These are phyloP conservation scores for Tricholoma flavovirens DNA, from an alignment of 768 basidiomycete genomes.

Conservation along the genomic window DNA sequence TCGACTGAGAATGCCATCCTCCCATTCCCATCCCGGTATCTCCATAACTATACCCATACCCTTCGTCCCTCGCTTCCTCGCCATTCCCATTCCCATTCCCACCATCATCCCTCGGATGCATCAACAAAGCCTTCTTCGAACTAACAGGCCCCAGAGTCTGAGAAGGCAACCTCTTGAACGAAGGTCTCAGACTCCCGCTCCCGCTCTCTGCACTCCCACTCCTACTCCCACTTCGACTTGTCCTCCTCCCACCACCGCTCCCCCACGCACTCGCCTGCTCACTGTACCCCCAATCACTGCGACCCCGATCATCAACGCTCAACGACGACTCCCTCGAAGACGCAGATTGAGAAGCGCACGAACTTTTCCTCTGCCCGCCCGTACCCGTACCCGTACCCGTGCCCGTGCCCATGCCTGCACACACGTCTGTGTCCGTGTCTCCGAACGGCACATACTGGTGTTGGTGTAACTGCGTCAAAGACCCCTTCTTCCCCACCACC, in stretches of 20 bases:
- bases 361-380: not conserved
- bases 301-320: conserved; percentile 31
- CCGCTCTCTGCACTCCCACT: conserved; percentile 19
- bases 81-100: not conserved
- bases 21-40: not conserved
- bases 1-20: not conserved
- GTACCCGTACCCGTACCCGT: too few relatives aligned
- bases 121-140: conserved; percentile 47
- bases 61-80: too few relatives aligned
- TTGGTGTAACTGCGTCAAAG: conserved; percentile 2
- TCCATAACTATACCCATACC: not conserved
- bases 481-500: not conserved
- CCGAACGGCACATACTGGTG: not conserved
- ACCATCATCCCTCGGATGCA: conserved; percentile 22
- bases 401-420: too few relatives aligned
- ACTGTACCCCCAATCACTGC: too few relatives aligned
- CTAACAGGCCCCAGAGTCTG: conserved; percentile 62
- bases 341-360: not conserved
- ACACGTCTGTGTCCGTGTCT: too few relatives aligned
- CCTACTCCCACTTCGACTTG: conserved; percentile 10
- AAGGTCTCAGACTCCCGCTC: conserved; percentile 37
- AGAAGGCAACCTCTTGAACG: conserved; percentile 69
- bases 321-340: conserved; percentile 27
- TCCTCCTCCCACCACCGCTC: not conserved
- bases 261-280: too few relatives aligned